These are phyloP conservation scores for Lactarius psammicola DNA, from an alignment of 768 basidiomycete genomes.

Conservation along the genomic window DNA sequence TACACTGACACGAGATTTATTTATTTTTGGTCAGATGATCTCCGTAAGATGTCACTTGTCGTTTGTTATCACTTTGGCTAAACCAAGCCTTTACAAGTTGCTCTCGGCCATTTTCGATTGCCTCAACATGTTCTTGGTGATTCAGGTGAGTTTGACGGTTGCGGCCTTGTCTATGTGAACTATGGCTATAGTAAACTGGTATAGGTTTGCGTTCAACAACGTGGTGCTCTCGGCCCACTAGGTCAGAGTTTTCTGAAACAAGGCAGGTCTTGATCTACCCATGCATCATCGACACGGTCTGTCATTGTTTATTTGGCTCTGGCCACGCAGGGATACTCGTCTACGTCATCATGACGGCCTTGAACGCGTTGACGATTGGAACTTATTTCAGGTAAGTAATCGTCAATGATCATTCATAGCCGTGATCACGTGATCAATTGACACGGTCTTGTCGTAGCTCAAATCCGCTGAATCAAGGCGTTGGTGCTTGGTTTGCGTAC, in stretches of 20 bases:
- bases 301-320: constrained; percentile 1
- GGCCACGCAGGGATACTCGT: constrained; percentile 22
- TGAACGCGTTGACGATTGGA: constrained; percentile 27
- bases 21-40: constrained; percentile 7
- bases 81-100: constrained; percentile 1
- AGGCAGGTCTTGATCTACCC: constrained; percentile 16
- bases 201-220: constrained; percentile 24
- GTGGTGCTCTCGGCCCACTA: constrained; percentile 16
- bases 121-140: constrained; percentile 17
- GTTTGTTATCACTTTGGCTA: background rate
- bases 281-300: background rate
- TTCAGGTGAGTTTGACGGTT: constrained; percentile 1
- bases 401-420: background rate
- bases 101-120: constrained; percentile 16
- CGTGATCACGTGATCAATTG: background rate
- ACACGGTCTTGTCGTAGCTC: constrained; percentile 5
- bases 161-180: background rate
- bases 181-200: background rate
- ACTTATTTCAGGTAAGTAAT: constrained; percentile 23
- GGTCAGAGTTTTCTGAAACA: constrained; percentile 26
- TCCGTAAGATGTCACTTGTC: constrained; percentile 6
- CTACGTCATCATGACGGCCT: constrained; percentile 24
- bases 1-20: background rate
- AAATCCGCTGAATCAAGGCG: constrained; percentile 7
- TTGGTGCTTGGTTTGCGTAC: constrained; percentile 28